phyloP scores from a whole-genome alignment of 2,329 filamentous ascomycete genomes.

The Phoma sp. region DNA sequence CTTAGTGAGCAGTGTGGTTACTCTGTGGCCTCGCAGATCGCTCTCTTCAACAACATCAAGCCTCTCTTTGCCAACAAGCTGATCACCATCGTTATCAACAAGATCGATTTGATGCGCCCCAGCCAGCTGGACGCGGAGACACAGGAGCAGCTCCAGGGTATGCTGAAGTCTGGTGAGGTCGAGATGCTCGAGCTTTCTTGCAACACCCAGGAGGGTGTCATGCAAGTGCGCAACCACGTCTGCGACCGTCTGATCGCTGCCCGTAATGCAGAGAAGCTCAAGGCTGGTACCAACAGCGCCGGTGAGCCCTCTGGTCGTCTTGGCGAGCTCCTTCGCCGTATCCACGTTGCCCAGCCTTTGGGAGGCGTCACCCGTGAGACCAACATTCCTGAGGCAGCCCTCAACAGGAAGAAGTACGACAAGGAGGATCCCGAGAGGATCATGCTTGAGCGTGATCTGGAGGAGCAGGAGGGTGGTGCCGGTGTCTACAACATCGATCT shows the following conservation, averaged over 20 bases:
- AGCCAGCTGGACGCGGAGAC: conserved; percentile 84
- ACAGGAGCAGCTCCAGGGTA: conserved; percentile 75
- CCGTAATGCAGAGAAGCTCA: conserved; percentile 93
- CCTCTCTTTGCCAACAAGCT: conserved; percentile 97
- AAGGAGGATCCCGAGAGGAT: conserved; percentile 85
- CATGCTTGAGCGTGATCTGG: conserved; percentile 81
- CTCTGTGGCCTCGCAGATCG: conserved; percentile 88
- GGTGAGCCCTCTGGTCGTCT: conserved; percentile 80
- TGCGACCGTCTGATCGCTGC: conserved; percentile 93
- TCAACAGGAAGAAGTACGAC: conserved; percentile 85
- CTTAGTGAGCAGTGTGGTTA: conserved; percentile 96
- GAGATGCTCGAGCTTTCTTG: conserved; percentile 94
- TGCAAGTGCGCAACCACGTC: conserved; percentile 91
- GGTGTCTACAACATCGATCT: conserved; percentile 96
- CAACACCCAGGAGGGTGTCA: conserved; percentile 92
- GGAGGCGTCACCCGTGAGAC: conserved; percentile 78
- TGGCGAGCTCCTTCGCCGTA: conserved; percentile 88
- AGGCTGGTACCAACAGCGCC: conserved; percentile 79
- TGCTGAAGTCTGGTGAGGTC: conserved; percentile 86
- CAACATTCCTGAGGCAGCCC: conserved; percentile 85
- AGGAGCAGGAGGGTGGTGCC: conserved; percentile 90
- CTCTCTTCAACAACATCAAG: conserved; percentile 91
- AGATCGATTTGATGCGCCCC: conserved; percentile 89
- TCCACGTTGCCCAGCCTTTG: conserved; percentile 95
- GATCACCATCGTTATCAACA: conserved; percentile 96